Conservation (phyloP, 306 rosid species). For the Lathyrus sativus region DNA sequence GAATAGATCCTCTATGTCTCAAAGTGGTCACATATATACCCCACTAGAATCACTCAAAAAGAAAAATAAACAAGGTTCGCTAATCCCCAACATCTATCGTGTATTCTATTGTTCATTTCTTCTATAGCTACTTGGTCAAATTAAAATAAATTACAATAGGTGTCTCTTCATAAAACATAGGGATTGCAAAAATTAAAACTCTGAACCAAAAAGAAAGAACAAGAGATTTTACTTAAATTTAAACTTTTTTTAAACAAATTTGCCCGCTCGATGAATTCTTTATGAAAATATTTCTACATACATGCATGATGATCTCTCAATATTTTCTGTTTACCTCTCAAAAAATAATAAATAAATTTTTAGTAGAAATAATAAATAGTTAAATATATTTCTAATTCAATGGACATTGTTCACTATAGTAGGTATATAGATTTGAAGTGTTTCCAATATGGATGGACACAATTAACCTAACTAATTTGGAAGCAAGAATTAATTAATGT, state of each 20-base stretch:
- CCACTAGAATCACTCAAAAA: constrained; percentile 51
- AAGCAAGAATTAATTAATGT: constrained; percentile 5
- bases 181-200: constrained; percentile 34
- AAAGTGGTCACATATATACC: constrained; percentile 45
- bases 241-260: constrained; percentile 39
- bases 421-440: constrained; percentile 23
- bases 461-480: constrained; percentile 25
- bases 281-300: constrained; percentile 13
- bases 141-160: constrained; percentile 33
- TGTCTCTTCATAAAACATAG: constrained; percentile 45
- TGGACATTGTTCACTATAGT: not conserved
- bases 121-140: constrained; percentile 23
- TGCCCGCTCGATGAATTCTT: constrained; percentile 46
- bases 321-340: not conserved
- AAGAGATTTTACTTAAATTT: constrained; percentile 28
- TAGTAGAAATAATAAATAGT: too few relatives aligned
- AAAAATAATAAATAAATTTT: too few relatives aligned
- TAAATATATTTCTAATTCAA: constrained; percentile 3
- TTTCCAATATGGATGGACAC: constrained; percentile 16
- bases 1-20: constrained; percentile 53
- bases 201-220: not conserved
- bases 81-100: constrained; percentile 38
- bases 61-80: constrained; percentile 32
- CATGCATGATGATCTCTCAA: constrained; percentile 20
- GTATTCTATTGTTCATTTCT: constrained; percentile 32